Base-by-base conservation (phyloP, 495 filamentous ascomycete species). In the Astrothelium macrocarpum region DNA sequence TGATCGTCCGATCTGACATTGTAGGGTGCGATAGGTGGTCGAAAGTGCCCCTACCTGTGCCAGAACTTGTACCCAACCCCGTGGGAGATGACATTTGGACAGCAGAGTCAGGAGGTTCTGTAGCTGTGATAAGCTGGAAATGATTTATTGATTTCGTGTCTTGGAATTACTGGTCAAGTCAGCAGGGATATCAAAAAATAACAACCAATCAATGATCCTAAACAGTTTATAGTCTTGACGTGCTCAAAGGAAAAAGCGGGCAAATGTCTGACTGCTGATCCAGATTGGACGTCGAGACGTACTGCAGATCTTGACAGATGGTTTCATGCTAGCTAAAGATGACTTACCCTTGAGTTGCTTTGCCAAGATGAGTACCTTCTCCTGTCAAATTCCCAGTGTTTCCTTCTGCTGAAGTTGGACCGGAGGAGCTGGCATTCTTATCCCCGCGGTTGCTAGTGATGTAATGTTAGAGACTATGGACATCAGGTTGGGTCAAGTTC, bases 301-400 rank as follows among this genome's bases (percentile, higher is more conserved):
- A n/a, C n/a, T n/a, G n/a, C n/a, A n/a, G n/a, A n/a, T n/a, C n/a
- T n/a, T n/a, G n/a, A n/a, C n/a, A n/a, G n/a, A n/a, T n/a, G n/a
- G n/a, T n/a, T n/a, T n/a, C n/a, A n/a, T n/a, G n/a, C n/a, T n/a
- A n/a, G n/a, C n/a, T n/a, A n/a, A n/a, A n/a, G n/a, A 14, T 16
- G 26, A 29, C 43, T 63, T 63, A 49, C 45, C 45, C 45, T 49
- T 56, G 28, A 23, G 39, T 62, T 62, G 39, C 32, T 45, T 61
- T 49, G 42, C 31, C 32, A 42, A 68, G 53, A 62, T 70, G 68
- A 43, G 45, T 66, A 4, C 66, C 68, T 49, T 68, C 66, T 42
- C 68, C 68, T 14, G 42, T 46, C 16, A 70, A 34, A 46, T 20
- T 34, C 23, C 45, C 45, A 12, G 23, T n/a, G n/a, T 49, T 49